phyloP scores from a whole-genome alignment of 805 yeast species.

The Kockiozyma suomiensis region DNA sequence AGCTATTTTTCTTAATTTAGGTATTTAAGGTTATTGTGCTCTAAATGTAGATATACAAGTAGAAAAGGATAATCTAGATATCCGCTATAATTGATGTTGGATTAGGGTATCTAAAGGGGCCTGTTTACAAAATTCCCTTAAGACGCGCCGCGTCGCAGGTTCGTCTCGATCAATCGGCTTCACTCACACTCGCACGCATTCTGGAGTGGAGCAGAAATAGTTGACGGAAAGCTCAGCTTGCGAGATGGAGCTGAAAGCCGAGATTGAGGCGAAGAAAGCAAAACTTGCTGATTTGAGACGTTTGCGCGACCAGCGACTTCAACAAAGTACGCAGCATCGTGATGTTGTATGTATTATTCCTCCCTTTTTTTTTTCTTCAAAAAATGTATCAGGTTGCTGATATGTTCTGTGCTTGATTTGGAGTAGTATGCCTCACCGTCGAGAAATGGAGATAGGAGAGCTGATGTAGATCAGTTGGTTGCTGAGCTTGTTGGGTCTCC shows the following conservation, averaged over 20 bases:
- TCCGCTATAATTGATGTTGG: no score
- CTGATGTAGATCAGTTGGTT: conserved; percentile 39
- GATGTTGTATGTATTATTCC: conserved; percentile 9
- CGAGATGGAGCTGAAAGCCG: conserved; percentile 42
- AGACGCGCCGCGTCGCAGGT: no score
- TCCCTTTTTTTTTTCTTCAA: neutral
- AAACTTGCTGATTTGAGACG: conserved; percentile 56
- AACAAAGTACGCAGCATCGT: conserved; percentile 3
- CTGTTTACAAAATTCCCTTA: no score
- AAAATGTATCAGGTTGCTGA: neutral
- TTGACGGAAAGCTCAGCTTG: neutral
- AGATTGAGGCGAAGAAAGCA: conserved; percentile 57
- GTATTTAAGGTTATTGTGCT: neutral
- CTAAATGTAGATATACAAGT: neutral
- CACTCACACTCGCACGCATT: no score
- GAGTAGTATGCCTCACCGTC: conserved; percentile 13
- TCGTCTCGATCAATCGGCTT: no score
- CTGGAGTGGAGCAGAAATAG: no score
- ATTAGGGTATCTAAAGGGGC: no score
- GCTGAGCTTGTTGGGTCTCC: conserved; percentile 35
- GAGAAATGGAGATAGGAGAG: conserved; percentile 11
- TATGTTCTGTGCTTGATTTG: neutral
- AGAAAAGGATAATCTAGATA: neutral
- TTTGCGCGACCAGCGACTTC: conserved; percentile 46
- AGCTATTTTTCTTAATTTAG: neutral